phyloP scores from a whole-genome alignment of 176 grass and related monocot genomes.

The Canna indica region DNA sequence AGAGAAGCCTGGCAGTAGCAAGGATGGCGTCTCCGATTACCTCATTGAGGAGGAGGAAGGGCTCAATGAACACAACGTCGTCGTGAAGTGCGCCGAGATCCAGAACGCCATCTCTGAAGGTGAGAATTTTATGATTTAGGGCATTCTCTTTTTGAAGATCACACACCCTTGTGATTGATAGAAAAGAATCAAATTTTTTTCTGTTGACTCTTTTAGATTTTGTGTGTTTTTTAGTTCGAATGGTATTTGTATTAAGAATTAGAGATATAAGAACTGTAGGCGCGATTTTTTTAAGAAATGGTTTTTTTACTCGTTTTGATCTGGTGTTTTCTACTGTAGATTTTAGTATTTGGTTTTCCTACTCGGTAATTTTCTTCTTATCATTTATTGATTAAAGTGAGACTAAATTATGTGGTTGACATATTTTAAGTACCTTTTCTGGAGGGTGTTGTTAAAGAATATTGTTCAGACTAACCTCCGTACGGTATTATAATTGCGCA shows the following conservation, averaged over 20 bases:
- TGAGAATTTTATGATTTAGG: not conserved
- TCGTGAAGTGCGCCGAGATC: slow-evolving; percentile 37
- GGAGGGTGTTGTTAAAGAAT: not conserved
- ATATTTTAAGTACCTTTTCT: not conserved
- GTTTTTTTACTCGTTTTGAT: not conserved
- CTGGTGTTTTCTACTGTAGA: not conserved
- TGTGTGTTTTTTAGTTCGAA: not conserved
- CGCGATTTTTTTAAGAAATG: not conserved
- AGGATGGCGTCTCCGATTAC: slow-evolving; percentile 19
- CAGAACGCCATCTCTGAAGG: slow-evolving; percentile 49
- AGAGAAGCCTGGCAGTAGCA: slow-evolving; percentile 1
- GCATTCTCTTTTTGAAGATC: too few relatives aligned
- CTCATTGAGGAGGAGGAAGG: slow-evolving; percentile 58
- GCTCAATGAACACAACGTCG: slow-evolving; percentile 48
- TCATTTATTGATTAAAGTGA: not conserved
- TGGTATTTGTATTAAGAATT: not conserved
- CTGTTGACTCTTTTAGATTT: not conserved
- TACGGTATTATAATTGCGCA: too few relatives aligned
- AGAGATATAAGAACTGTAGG: not conserved
- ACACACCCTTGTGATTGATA: not conserved
- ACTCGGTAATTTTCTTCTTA: not conserved
- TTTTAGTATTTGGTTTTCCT: too few relatives aligned
- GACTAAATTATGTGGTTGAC: not conserved
- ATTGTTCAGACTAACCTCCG: too few relatives aligned
- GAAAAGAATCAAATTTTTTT: not conserved